Conservation (phyloP, 2,329 filamentous ascomycete species). For the Neofusicoccum cordaticola region DNA sequence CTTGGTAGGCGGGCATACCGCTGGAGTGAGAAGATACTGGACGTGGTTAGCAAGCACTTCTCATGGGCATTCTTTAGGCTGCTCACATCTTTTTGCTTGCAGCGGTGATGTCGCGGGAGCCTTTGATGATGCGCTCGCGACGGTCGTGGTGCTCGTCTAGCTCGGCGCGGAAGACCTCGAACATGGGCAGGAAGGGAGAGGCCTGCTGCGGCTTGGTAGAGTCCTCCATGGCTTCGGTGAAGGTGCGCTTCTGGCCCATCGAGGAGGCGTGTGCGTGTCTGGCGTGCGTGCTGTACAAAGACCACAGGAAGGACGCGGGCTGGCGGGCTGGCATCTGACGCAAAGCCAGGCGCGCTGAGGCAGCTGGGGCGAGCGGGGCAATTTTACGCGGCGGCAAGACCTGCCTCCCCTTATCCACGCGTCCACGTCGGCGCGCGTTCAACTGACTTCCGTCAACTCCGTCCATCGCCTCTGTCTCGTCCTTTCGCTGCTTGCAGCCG, state of each 20-base stretch:
- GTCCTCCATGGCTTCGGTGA: slow-evolving; percentile 36
- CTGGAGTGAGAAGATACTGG: slow-evolving; percentile 79
- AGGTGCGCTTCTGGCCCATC: slow-evolving; percentile 34
- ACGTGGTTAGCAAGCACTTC: background rate
- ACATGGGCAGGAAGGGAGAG: slow-evolving; percentile 64
- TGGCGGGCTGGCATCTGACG: slow-evolving; percentile 6
- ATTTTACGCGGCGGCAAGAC: slow-evolving; percentile 12
- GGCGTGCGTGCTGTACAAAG: background rate
- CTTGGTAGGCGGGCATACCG: slow-evolving; percentile 49
- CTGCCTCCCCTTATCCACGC: background rate
- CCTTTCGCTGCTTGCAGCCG: background rate
- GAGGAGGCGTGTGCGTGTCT: background rate
- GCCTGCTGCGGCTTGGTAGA: slow-evolving; percentile 28
- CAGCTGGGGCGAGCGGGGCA: background rate
- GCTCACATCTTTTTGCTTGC: slow-evolving; percentile 93
- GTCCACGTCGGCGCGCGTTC: background rate
- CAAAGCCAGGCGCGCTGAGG: background rate
- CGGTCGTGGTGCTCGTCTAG: slow-evolving; percentile 94
- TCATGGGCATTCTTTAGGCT: background rate
- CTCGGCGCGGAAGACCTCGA: slow-evolving; percentile 80
- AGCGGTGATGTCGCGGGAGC: slow-evolving; percentile 86
- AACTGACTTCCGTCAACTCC: background rate
- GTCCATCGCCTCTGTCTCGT: background rate
- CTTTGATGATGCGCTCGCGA: slow-evolving; percentile 84
- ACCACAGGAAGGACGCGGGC: background rate